Conservation (phyloP, 139 green algal species). For the Microglena sp. region DNA sequence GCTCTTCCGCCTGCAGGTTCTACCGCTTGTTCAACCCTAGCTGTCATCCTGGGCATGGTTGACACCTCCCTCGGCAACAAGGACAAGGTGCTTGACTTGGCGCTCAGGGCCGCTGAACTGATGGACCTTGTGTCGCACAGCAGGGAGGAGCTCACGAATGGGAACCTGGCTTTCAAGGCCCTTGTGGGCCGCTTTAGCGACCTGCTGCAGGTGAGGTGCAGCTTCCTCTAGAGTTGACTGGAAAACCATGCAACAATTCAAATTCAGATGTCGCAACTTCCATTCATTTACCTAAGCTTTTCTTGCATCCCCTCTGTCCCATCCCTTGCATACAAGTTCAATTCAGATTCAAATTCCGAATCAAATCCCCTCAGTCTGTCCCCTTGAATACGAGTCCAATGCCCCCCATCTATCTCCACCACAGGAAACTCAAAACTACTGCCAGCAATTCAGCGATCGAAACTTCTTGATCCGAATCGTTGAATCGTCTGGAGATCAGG, state of each 20-base stretch:
- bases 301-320: too few species aligned
- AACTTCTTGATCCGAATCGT: background rate
- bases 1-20: background rate
- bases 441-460: background rate
- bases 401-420: too few species aligned
- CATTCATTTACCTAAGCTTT: too few species aligned
- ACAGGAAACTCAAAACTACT: background rate
- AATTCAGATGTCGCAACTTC: too few species aligned
- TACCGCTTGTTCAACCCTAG: background rate
- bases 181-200: background rate
- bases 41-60: background rate
- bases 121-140: background rate
- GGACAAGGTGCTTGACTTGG: background rate
- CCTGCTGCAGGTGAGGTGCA: constrained; percentile 1
- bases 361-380: too few species aligned
- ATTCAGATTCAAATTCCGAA: too few species aligned
- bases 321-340: too few species aligned
- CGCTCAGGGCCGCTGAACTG: background rate
- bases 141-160: background rate
- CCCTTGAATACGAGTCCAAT: too few species aligned
- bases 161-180: background rate
- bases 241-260: too few species aligned
- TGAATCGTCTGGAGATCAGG: background rate
- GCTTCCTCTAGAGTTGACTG: too few species aligned
- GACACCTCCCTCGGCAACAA: background rate